Evolutionary conservation across 768 basidiomycete genomes (phyloP), one percentile per base, ranked within the genome.

Genomic region (Mycena galopus): DNA sequence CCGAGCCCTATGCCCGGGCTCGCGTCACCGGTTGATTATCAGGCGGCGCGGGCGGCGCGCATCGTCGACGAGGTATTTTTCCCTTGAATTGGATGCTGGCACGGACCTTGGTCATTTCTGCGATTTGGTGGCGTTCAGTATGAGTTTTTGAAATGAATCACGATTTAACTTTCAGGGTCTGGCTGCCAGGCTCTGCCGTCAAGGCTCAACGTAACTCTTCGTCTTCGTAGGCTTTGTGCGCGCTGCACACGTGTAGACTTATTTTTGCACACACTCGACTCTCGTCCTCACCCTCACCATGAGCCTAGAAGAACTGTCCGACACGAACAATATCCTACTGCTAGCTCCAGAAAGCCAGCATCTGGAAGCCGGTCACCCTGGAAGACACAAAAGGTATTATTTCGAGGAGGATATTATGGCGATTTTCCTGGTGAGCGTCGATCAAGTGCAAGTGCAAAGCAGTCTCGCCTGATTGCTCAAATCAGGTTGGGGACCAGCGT

Each of bases 401-500:
- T 53, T 77, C 50, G 62, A 78, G 10, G 78, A 77, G 33, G 64
- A 61, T 12, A 67, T 16, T 78, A 71, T 63, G 39, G 39, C 73
- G 9, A 73, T 76, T 12, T 78, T 80, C 61, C 57, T 72, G 60
- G 79, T 77, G 63, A 62, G 73, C 29, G 17, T 21, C 10, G 23
- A 65, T 32, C 23, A 30, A 19, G 23, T 17, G 14, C 23, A 30
- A 19, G 23, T 17, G 14, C n/a, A 37, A 25, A 9, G 23, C 33
- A 33, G 53, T 27, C 32, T 25, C 29, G 4, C n/a, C 47, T 63
- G 10, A 30, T 44, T 35, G 35, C 5, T 19, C 35, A 4, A 21
- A 23, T n/a, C 65, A 87, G 86, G 84, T 85, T 2, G 82, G 84
- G 69, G 74, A 79, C 53, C 73, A 75, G 4, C 72, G 82, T n/a